Evolutionary conservation across 1,284 basidiomycete genomes (phyloP), one percentile per base, ranked within the genome.

Genomic region (Cutaneotrichosporon curvatum): DNA sequence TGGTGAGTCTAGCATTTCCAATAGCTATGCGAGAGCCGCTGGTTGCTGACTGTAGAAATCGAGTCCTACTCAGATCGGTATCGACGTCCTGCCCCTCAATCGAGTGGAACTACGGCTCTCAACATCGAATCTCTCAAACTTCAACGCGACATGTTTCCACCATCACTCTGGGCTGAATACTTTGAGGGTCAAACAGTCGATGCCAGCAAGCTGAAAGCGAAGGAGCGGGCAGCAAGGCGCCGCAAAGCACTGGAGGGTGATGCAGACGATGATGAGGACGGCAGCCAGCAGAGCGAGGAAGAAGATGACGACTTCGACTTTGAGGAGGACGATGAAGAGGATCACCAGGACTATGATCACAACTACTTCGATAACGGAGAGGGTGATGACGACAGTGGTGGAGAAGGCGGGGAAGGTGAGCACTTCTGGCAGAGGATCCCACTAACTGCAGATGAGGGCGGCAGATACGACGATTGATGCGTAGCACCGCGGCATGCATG

Each of bases 301-400:
- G 42, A 45, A 6, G 62, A 65, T 34, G 60, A 58, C 40, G 63
- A 70, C 51, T 63, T 66, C 48, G 68, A 70, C 47, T 70, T 65
- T 40, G 68, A 70, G 28, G 70, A 67, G 37, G 63, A 63, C 12
- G 64, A 63, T 18, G 55, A 57, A 21, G 61, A 61, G 22, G 69
- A 71, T 58, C 68, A 72, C 54, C 65, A 66, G 48, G 71, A 72
- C 53, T 72, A 72, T 38, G 71, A 70, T 45, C 58, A 60, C 6
- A 70, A 72, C 33, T 71, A 72, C 58, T 72, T 72, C 53, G 71
- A 72, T 46, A 70, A 70, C 47, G 70, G 70, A 23, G 68, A 70
- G 56, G 67, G 64, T 5, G 70, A 71, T 36, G 70, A 69, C 36
- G 68, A 69, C 43, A 56, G 52, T 15, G 67, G 53, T 5, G 68